phyloP scores from a whole-genome alignment of 2,329 filamentous ascomycete genomes.

The Botryosphaeria dothidea region DNA sequence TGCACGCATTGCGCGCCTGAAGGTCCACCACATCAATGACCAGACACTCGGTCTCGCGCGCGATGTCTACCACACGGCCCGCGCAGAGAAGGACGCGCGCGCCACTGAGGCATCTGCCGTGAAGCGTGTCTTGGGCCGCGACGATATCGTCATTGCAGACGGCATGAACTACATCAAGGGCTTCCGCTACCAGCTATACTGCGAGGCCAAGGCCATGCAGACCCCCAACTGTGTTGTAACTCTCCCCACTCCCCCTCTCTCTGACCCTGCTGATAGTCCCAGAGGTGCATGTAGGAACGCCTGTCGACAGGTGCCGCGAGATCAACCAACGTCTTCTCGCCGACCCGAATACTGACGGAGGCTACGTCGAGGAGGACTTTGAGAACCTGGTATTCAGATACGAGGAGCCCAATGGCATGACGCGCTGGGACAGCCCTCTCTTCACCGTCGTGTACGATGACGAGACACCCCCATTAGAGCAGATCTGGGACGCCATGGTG shows the following conservation, averaged over 20 bases:
- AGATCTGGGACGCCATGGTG: constrained; percentile 72
- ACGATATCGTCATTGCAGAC: constrained; percentile 78
- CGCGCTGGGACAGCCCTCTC: constrained; percentile 78
- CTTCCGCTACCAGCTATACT: constrained; percentile 83
- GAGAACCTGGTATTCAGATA: constrained; percentile 80
- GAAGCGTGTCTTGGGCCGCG: constrained; percentile 70
- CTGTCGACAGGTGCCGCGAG: constrained; percentile 55
- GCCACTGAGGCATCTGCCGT: constrained; percentile 75
- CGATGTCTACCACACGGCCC: constrained; percentile 73
- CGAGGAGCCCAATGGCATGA: constrained; percentile 85
- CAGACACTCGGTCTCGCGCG: constrained; percentile 69
- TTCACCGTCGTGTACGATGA: constrained; percentile 81
- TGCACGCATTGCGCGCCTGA: constrained; percentile 54
- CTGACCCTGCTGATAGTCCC: constrained; percentile 32
- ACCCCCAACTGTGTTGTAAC: constrained; percentile 74
- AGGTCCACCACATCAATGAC: constrained; percentile 74
- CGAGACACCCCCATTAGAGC: constrained; percentile 64
- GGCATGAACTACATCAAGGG: constrained; percentile 88
- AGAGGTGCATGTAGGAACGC: constrained; percentile 61
- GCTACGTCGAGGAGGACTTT: constrained; percentile 64
- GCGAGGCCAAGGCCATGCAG: constrained; percentile 77
- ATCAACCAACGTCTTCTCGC: constrained; percentile 62
- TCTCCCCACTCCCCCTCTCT: constrained; percentile 13
- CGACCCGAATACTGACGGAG: constrained; percentile 39
- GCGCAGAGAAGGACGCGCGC: constrained; percentile 79